Evolutionary conservation across 129 eudicot species (phyloP).

Genomic region (Deinandra increscens): DNA sequence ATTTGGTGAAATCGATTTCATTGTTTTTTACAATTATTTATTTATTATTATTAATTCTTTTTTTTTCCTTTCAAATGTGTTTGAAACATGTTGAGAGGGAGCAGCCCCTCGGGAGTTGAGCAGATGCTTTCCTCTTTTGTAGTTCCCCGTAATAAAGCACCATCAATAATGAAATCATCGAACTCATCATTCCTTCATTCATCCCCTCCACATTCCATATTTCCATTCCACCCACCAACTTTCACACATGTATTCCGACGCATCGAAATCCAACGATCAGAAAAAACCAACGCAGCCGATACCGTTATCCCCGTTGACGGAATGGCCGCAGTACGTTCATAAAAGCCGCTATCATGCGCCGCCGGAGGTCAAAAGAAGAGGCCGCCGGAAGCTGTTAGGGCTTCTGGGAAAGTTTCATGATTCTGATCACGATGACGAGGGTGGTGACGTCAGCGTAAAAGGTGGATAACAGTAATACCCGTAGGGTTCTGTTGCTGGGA

Average conservation of each 20-base stretch:
- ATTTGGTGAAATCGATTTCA: too few species aligned
- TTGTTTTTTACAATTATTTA: too few species aligned
- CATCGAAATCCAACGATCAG: slow-evolving; percentile 5
- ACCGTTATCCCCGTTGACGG: slow-evolving; percentile 54
- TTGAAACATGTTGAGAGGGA: slow-evolving; percentile 20
- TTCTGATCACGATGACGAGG: background rate
- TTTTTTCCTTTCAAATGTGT: too few species aligned
- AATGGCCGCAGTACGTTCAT: slow-evolving; percentile 49
- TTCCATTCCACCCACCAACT: too few species aligned
- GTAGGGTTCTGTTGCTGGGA: slow-evolving; percentile 53
- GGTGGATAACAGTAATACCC: too few species aligned
- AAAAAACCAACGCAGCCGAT: slow-evolving; percentile 20
- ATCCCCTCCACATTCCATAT: background rate
- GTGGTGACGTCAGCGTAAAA: background rate
- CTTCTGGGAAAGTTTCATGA: slow-evolving; percentile 24
- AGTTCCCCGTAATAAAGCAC: slow-evolving; percentile 22
- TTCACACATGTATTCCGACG: background rate
- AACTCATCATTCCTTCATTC: background rate
- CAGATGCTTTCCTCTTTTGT: slow-evolving; percentile 24
- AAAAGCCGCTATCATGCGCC: slow-evolving; percentile 17
- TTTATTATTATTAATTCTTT: too few species aligned
- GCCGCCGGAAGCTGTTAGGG: slow-evolving; percentile 46
- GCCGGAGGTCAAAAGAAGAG: slow-evolving; percentile 36
- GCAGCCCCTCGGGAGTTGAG: slow-evolving; percentile 16
- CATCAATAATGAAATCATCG: slow-evolving; percentile 2